Conservation (phyloP, 2,329 filamentous ascomycete species). For the Diaporthe sp. region DNA sequence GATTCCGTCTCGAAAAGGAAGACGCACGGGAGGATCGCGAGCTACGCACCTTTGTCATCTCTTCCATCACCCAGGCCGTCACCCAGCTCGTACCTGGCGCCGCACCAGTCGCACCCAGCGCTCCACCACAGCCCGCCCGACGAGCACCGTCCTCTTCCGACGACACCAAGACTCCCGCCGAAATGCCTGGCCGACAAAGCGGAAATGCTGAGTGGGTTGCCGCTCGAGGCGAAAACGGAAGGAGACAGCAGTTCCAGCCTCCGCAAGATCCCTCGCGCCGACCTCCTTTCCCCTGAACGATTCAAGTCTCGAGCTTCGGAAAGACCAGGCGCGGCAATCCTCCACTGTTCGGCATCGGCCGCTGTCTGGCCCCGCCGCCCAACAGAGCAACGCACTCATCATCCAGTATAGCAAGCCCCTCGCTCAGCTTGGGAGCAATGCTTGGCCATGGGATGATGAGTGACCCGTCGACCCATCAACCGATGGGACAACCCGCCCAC, state of each 20-base stretch:
- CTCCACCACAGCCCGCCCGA: constrained; percentile 46
- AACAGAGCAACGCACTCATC: background rate
- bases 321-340: background rate
- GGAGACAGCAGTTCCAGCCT: constrained; percentile 43
- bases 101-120: constrained; percentile 42
- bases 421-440: background rate
- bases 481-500: background rate
- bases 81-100: constrained; percentile 73
- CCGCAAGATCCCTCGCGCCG: constrained; percentile 44
- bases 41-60: constrained; percentile 80
- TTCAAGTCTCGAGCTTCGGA: background rate
- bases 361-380: background rate
- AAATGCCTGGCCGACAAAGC: constrained; percentile 64
- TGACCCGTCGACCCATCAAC: background rate
- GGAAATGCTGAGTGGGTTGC: constrained; percentile 54
- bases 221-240: constrained; percentile 52
- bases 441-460: background rate
- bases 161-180: constrained; percentile 72
- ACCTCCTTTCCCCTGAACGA: constrained; percentile 37
- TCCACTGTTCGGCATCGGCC: too few relatives aligned
- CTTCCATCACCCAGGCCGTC: constrained; percentile 80
- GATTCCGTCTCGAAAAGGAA: constrained; percentile 85
- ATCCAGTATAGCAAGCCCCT: background rate
- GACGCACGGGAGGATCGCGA: constrained; percentile 82
- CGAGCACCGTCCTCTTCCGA: constrained; percentile 51